Conservation (phyloP, 208 protist genomes). For the Crithidia thermophila region DNA sequence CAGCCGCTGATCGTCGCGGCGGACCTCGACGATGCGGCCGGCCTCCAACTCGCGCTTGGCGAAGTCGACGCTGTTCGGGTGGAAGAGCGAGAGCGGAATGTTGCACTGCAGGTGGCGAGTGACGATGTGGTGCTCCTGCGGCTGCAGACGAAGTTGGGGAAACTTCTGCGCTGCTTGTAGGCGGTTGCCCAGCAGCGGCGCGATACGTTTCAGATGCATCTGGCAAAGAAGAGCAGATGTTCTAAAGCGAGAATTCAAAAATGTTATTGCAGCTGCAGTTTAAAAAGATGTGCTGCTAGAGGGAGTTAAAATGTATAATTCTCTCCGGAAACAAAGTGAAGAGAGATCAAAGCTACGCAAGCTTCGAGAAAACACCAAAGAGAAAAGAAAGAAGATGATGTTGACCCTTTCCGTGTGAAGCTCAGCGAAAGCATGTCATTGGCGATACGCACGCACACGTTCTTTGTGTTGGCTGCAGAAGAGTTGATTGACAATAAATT, state of each 20-base stretch:
- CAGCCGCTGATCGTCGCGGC: conserved; percentile 53
- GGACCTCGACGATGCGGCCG: conserved; percentile 74
- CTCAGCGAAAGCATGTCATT: too few relatives aligned
- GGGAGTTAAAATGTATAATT: too few relatives aligned
- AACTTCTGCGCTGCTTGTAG: conserved; percentile 74
- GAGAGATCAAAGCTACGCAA: too few relatives aligned
- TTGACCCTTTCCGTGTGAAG: too few relatives aligned
- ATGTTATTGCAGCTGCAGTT: too few relatives aligned
- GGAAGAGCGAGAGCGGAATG: conserved; percentile 59
- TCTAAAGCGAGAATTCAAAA: too few relatives aligned
- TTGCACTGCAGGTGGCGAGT: conserved; percentile 50
- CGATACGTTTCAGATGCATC: conserved; percentile 82
- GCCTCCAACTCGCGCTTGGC: conserved; percentile 52
- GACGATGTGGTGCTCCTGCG: conserved; percentile 44
- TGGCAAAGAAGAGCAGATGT: too few relatives aligned
- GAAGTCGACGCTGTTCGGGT: conserved; percentile 56
- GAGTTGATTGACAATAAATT: too few relatives aligned
- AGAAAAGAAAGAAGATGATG: neutral
- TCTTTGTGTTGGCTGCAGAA: too few relatives aligned
- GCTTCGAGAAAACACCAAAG: neutral
- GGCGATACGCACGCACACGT: too few relatives aligned
- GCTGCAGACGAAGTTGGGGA: conserved; percentile 67
- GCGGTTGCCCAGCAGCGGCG: conserved; percentile 53
- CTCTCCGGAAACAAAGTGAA: too few relatives aligned
- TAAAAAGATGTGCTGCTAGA: too few relatives aligned